These are phyloP conservation scores for Ustilago bromivora DNA, from an alignment of 1,284 basidiomycete genomes.

Conservation along the genomic window DNA sequence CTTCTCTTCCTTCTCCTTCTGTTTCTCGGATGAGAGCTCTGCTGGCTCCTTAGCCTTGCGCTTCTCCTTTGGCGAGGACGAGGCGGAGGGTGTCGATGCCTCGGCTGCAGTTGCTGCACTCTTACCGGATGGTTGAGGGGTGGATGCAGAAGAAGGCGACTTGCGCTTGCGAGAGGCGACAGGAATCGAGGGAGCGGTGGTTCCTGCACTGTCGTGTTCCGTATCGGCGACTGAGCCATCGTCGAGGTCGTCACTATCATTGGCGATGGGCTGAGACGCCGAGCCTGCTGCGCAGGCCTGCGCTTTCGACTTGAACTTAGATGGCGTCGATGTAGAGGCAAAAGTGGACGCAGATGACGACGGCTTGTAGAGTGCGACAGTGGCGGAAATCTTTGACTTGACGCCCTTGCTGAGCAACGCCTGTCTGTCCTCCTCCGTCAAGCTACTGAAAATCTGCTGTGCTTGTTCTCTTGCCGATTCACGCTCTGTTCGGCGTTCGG, in stretches of 20 bases:
- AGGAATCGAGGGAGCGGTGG: constrained; percentile 26
- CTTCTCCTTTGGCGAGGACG: constrained; percentile 51
- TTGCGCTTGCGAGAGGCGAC: constrained; percentile 31
- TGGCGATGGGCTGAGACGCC: constrained; percentile 26
- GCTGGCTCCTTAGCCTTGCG: constrained; percentile 43
- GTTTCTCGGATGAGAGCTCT: constrained; percentile 53
- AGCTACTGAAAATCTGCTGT: constrained; percentile 31
- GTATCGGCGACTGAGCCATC: constrained; percentile 37
- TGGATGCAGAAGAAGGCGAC: constrained; percentile 29
- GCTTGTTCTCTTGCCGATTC: constrained; percentile 73
- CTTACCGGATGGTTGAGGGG: constrained; percentile 28
- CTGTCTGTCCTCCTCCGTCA: constrained; percentile 45
- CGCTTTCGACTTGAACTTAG: constrained; percentile 8
- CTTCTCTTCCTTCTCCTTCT: constrained; percentile 71
- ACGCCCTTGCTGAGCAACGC: constrained; percentile 46
- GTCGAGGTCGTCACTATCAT: constrained; percentile 40
- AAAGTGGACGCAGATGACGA: not conserved
- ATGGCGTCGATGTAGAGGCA: constrained; percentile 11
- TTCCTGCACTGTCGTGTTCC: constrained; percentile 13
- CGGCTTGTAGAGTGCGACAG: constrained; percentile 16
- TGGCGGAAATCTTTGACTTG: constrained; percentile 41
- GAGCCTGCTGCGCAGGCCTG: constrained; percentile 9
- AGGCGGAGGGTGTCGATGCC: constrained; percentile 24
- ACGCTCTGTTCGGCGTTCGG: constrained; percentile 77
- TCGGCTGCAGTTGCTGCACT: constrained; percentile 18